These are phyloP conservation scores for Corrigiola litoralis DNA, from an alignment of 179 eudicot genomes.

Conservation along the genomic window DNA sequence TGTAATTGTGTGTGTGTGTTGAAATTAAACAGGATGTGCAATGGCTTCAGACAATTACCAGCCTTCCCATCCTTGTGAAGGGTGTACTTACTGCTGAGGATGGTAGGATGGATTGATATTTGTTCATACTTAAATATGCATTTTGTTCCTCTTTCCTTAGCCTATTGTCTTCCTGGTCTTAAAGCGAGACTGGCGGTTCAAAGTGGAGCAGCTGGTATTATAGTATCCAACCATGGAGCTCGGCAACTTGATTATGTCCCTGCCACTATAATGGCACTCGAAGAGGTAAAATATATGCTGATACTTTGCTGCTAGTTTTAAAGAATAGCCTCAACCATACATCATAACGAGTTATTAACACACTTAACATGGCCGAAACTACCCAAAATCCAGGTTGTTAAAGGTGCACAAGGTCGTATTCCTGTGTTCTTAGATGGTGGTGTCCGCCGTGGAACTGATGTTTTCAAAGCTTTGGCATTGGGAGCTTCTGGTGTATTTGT, in stretches of 20 bases:
- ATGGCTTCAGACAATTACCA: conserved; percentile 93
- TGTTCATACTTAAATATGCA: not conserved
- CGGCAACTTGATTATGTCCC: conserved; percentile 66
- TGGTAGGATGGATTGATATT: conserved; percentile 38
- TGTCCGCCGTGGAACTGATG: conserved; percentile 92
- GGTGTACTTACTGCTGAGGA: conserved; percentile 96
- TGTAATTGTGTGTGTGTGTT: conserved; percentile 7
- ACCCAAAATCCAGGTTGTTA: conserved; percentile 50
- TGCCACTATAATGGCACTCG: conserved; percentile 55
- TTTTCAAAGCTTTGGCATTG: conserved; percentile 86
- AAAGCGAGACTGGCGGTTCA: conserved; percentile 48
- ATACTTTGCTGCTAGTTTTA: not conserved
- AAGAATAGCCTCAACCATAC: not conserved
- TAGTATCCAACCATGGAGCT: conserved; percentile 66
- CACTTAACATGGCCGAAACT: not conserved
- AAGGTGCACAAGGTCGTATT: conserved; percentile 74
- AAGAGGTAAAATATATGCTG: conserved; percentile 36
- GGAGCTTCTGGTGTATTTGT: conserved; percentile 92
- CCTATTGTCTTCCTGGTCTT: not conserved
- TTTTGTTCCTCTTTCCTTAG: too few relatives aligned
- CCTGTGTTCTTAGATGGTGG: conserved; percentile 96
- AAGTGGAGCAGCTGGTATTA: conserved; percentile 56
- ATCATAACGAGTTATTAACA: not conserved
- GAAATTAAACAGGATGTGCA: conserved; percentile 60
- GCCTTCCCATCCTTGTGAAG: conserved; percentile 85